phyloP scores from a whole-genome alignment of 2,329 filamentous ascomycete species.

The Pseudodiploospora longispora region DNA sequence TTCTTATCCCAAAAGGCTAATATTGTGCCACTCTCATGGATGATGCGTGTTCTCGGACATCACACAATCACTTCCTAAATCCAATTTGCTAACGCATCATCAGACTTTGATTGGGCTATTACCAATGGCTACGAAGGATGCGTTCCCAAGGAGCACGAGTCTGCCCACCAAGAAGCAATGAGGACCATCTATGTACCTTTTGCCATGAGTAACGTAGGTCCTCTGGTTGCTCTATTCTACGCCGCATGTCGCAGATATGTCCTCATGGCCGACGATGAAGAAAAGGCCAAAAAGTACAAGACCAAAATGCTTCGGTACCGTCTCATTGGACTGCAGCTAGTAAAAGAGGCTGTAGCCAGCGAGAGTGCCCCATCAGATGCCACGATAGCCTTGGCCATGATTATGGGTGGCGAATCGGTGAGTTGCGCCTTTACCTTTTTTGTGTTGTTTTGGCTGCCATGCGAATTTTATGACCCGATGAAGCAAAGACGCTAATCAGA shows the following conservation, averaged over 20 bases:
- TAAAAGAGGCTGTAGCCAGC: neutral
- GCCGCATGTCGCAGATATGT: neutral
- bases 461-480: too few relatives aligned
- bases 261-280: neutral
- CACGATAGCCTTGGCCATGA: constrained; percentile 3
- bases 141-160: neutral
- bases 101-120: constrained; percentile 5
- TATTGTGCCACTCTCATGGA: neutral
- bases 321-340: neutral
- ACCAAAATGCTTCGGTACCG: neutral
- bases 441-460: neutral
- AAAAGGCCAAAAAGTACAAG: neutral
- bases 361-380: neutral
- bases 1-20: neutral
- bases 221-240: constrained; percentile 3
- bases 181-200: constrained; percentile 4
- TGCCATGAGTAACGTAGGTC: neutral
- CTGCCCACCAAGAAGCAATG: neutral
- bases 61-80: too few relatives aligned
- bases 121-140: constrained; percentile 4
- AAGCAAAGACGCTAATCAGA: neutral
- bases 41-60: too few relatives aligned
- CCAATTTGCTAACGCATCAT: neutral
- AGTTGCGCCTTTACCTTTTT: neutral
- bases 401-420: constrained; percentile 4